Percentiles rank a stretch among this genome's conserved stretches.
Conservation (phyloP, 495 filamentous ascomycete genomes). For the Rhypophila decipiens region DNA sequence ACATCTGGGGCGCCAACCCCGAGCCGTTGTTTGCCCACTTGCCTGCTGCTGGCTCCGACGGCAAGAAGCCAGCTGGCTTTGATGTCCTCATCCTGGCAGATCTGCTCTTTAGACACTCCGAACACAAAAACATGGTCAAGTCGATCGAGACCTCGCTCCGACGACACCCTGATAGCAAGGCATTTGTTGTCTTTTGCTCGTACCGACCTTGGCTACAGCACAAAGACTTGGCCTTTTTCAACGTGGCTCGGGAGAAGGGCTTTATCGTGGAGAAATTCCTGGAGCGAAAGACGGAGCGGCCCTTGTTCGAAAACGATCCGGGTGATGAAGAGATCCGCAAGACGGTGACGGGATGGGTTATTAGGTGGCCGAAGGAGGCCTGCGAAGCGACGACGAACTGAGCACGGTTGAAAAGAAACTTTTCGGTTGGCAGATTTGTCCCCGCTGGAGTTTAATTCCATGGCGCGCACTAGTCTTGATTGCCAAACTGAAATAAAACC, state of each 20-base stretch:
- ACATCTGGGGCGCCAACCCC: conserved; percentile 68
- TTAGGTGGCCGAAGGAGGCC: conserved; percentile 43
- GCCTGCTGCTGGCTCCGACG: conserved; percentile 3
- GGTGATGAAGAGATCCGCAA: conserved; percentile 70
- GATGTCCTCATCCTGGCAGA: conserved; percentile 82
- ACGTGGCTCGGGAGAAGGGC: conserved; percentile 57
- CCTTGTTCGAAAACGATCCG: conserved; percentile 82
- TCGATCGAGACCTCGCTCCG: conserved; percentile 61
- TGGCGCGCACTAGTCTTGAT: too few species aligned
- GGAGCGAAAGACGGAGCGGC: conserved; percentile 72
- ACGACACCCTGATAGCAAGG: conserved; percentile 47
- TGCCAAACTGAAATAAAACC: too few species aligned
- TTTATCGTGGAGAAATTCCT: conserved; percentile 71
- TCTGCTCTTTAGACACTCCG: conserved; percentile 80
- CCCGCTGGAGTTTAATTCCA: too few species aligned
- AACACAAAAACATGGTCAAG: conserved; percentile 68
- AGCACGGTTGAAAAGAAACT: too few species aligned
- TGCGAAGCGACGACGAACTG: neutral
- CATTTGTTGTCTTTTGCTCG: conserved; percentile 86
- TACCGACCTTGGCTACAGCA: conserved; percentile 85
- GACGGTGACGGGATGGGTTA: conserved; percentile 75
- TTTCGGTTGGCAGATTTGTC: too few species aligned
- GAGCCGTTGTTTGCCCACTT: conserved; percentile 47
- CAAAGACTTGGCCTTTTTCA: conserved; percentile 82
- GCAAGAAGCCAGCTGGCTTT: conserved; percentile 41